Base-by-base conservation (phyloP, 1,139 yeast genomes). In the Dujonia santamariae region DNA sequence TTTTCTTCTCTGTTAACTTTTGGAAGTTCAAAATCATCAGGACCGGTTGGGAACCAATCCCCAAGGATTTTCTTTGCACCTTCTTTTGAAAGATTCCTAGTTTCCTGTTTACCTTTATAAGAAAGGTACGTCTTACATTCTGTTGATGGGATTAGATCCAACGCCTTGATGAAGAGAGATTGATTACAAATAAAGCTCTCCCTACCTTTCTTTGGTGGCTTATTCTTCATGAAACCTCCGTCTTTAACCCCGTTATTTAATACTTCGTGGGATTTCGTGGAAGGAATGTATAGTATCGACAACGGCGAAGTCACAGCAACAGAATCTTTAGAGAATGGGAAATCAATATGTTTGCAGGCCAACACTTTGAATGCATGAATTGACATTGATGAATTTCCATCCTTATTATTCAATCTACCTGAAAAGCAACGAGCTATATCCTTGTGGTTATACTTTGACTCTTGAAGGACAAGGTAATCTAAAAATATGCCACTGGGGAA, bases 361-460 rank as follows among this genome's bases (percentile, higher is more conserved):
- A 65, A 39, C 1, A 56, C 40, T 19, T 42, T 19, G 4, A 66
- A 18, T 3, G 42, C 44, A 23, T 49, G 57, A 0, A 11, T n/a
- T 7, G 14, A n/a, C 7, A 7, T 15, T 6, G 26, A 12, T 6
- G 14, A 6, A 15, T 17, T 45, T 44, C 15, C 44, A 44, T 1
- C 43, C 8, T 9, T 18, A 11, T 21, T 23, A 11, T 21, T 11
- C 9, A 8, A 11, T 30, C 84, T 47, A 0, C 51, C 50, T 4
- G 44, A 33, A 43, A 82, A 82, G 43, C 85, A 77, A 26, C 95
- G 59, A 1, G 55, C 42, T n/a, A 81, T 54, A 35, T 76, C 79
- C 0, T 32, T 43, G 0, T 28, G 31, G 13, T 50, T 42, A 26
- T 51, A 48, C 34, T 63, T 61, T 3, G 51, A 46, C 4, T 52